Percentiles rank a stretch among this genome's conserved stretches.
Evolutionary conservation across 2,329 filamentous ascomycete species (phyloP).

Genomic region (Paecilomyces sp.): DNA sequence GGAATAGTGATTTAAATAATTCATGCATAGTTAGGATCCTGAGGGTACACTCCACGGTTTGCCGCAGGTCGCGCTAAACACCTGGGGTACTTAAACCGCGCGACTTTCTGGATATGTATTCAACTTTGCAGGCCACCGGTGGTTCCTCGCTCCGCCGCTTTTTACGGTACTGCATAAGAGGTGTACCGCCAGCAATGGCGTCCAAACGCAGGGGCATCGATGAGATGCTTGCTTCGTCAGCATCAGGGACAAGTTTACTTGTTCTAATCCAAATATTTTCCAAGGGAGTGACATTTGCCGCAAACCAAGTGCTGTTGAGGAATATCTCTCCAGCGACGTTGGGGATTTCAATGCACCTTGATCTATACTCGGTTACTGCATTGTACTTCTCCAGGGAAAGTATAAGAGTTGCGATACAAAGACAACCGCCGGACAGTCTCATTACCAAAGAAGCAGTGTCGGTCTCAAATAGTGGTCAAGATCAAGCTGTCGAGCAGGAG

Average conservation of each 20-base stretch:
- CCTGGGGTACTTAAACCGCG: neutral
- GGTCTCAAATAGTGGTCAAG: constrained; percentile 9
- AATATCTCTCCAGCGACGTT: constrained; percentile 79
- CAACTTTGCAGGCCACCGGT: neutral
- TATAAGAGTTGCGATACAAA: constrained; percentile 81
- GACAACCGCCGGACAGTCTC: constrained; percentile 49
- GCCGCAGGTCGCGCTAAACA: too few species aligned
- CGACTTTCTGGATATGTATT: neutral
- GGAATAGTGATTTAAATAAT: too few species aligned
- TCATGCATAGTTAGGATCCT: too few species aligned
- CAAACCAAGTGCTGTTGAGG: constrained; percentile 85
- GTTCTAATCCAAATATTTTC: constrained; percentile 83
- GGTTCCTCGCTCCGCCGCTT: too few species aligned
- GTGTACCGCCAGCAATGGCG: neutral
- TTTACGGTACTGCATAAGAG: neutral
- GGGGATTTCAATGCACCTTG: constrained; percentile 80
- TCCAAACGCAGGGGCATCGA: constrained; percentile 10
- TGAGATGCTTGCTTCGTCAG: constrained; percentile 25
- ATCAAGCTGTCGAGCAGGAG: neutral
- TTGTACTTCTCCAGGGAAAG: constrained; percentile 92
- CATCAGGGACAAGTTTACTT: constrained; percentile 73
- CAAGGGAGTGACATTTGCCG: constrained; percentile 79
- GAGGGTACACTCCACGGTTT: too few species aligned
- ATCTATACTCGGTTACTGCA: constrained; percentile 87
- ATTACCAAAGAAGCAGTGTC: neutral